These are phyloP conservation scores for Apiospora malaysiana DNA, from an alignment of 2,329 filamentous ascomycete genomes.

Conservation along the genomic window DNA sequence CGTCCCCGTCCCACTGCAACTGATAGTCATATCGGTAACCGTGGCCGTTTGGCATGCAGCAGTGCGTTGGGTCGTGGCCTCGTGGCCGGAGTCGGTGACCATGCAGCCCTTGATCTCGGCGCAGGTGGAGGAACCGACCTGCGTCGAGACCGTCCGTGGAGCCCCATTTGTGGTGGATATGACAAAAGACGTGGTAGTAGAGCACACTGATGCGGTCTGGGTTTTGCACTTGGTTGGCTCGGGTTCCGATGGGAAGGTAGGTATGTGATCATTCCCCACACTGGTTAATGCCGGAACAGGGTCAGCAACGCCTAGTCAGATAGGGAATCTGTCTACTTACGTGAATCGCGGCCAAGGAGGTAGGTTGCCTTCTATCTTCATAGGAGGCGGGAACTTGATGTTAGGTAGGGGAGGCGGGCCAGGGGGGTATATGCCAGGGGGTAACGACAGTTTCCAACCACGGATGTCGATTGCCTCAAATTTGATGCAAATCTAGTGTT, in stretches of 20 bases:
- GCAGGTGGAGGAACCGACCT: not conserved
- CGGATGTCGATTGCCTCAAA: constrained; percentile 26
- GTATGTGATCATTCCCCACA: not conserved
- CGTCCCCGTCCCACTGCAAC: not conserved
- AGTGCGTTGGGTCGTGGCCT: not conserved
- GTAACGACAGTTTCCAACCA: constrained; percentile 25
- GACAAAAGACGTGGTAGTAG: not conserved
- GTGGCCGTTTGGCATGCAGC: not conserved
- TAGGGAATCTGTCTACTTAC: not conserved
- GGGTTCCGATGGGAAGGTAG: not conserved
- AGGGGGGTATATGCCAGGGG: constrained; percentile 28
- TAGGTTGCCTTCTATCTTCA: constrained; percentile 27
- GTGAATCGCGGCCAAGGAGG: constrained; percentile 30
- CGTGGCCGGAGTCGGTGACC: not conserved
- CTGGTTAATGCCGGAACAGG: not conserved
- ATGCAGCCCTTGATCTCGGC: not conserved
- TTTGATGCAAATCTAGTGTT: constrained; percentile 25
- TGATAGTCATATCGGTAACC: not conserved
- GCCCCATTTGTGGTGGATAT: not conserved
- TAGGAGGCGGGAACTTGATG: constrained; percentile 22
- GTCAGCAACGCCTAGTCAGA: not conserved
- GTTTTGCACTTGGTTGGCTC: not conserved
- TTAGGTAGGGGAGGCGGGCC: constrained; percentile 24
- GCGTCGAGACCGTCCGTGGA: not conserved
- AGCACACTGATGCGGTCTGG: not conserved